phyloP scores from a whole-genome alignment of 345 rosid genomes.

The Syzygium oleosum region DNA sequence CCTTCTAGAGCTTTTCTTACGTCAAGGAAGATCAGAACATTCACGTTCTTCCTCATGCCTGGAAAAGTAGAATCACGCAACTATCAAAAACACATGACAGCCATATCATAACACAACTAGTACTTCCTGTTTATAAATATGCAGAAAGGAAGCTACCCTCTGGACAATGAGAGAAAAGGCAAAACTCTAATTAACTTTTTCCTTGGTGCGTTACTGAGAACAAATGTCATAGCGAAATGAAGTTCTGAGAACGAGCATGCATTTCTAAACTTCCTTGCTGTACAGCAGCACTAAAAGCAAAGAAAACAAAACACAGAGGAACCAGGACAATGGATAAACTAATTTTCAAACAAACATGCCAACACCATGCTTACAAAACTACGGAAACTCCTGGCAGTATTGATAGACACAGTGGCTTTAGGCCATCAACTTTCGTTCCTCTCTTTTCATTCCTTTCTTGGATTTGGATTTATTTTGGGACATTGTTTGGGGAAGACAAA shows the following conservation, averaged over 20 bases:
- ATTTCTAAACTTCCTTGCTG: not conserved
- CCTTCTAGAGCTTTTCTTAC: slow-evolving; percentile 84
- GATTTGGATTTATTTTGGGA: not conserved
- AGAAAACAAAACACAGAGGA: not conserved
- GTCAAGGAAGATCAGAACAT: slow-evolving; percentile 63
- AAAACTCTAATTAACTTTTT: not conserved
- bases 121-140: not conserved
- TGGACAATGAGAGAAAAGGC: not conserved
- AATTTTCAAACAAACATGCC: not conserved
- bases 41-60: slow-evolving; percentile 80
- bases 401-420: not conserved
- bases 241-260: not conserved
- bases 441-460: not conserved
- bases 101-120: not conserved
- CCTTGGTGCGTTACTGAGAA: not conserved
- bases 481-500: not conserved
- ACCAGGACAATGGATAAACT: not conserved
- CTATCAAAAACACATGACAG: not conserved
- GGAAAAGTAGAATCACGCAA: not conserved
- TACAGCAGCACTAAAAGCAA: not conserved
- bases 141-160: not conserved
- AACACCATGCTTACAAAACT: not conserved
- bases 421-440: not conserved
- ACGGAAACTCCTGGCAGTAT: not conserved
- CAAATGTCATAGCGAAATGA: not conserved